Base-by-base conservation (phyloP, 768 basidiomycete species). In the Leccinellum albellum region DNA sequence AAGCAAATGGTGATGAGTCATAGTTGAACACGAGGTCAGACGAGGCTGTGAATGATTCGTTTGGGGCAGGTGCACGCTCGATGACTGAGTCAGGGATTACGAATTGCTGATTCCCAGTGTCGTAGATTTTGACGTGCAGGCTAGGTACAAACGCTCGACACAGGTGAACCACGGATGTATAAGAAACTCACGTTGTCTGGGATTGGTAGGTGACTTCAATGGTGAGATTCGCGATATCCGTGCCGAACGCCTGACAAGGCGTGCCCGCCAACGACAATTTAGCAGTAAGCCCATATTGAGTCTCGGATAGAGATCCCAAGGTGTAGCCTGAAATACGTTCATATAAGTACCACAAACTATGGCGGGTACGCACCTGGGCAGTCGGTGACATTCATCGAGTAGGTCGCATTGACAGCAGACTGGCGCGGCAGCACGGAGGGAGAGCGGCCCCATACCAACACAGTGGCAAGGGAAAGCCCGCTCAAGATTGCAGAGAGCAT, bases 1-100 rank as follows among this genome's bases (percentile, higher is more conserved):
- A 91, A 2, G 85, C 82, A 66, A 91, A 91, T 0, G 90, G 89
- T 0, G 76, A 74, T 1, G 78, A 10, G 2, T 85, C 76, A 59
- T 84, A 83, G 66, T 89, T 85, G 75, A 91, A 91, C 4, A 84
- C 73, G 13, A 91, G 75, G 63, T 91, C 88, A 0, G 85, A 85
- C 0, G 68, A 73, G 13, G 71, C 56, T 33, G 66, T 72, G 53
- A 75, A 74, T 1, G 74, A 73, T 12, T 63, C 60, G 0, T 64
- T 67, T 5, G 80, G 72, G 6, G 70, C 59, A 4, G 67, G 24
- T 17, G 83, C 79, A 3, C 76, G 75, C n/a, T 75, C 64, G 32
- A 87, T 73, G 51, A 79, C 72, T 68, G 75, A 79, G 26, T 79
- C 68, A 0, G 88, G 88, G 37, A 91, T 77, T 6, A 81, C 83